phyloP scores from a whole-genome alignment of 805 yeast genomes.

The Ogataea salicorniae region DNA sequence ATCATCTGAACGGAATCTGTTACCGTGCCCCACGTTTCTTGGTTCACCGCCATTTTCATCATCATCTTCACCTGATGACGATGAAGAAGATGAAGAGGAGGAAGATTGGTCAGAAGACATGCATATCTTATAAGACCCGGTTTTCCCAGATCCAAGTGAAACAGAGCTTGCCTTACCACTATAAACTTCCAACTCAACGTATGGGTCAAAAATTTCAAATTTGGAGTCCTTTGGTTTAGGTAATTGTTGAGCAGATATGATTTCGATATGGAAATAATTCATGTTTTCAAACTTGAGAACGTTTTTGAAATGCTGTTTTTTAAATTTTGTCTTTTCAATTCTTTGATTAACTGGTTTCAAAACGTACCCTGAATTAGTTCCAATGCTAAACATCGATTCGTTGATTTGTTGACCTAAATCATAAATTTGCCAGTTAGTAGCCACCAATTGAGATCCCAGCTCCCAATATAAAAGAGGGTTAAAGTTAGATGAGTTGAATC shows the following conservation, averaged over 20 bases:
- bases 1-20: background rate
- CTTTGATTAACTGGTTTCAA: slow-evolving; percentile 53
- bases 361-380: slow-evolving; percentile 65
- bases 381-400: slow-evolving; percentile 69
- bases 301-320: slow-evolving; percentile 16
- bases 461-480: slow-evolving; percentile 78
- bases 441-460: slow-evolving; percentile 88
- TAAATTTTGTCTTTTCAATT: slow-evolving; percentile 12
- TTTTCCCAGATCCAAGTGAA: slow-evolving; percentile 2
- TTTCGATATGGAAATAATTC: slow-evolving; percentile 33
- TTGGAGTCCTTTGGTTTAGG: slow-evolving; percentile 60
- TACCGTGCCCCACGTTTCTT: background rate
- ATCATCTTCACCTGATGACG: background rate
- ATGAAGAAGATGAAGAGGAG: background rate
- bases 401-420: slow-evolving; percentile 87
- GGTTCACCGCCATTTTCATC: background rate
- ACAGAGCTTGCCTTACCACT: slow-evolving; percentile 33
- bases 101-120: background rate
- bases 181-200: slow-evolving; percentile 53
- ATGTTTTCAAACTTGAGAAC: slow-evolving; percentile 11
- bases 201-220: slow-evolving; percentile 49
- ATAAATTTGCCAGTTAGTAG: slow-evolving; percentile 93
- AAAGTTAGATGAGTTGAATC: slow-evolving; percentile 77
- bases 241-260: slow-evolving; percentile 81
- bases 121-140: slow-evolving; percentile 8